Conservation (phyloP, 495 filamentous ascomycete species). For the Podospora pseudopauciseta region DNA sequence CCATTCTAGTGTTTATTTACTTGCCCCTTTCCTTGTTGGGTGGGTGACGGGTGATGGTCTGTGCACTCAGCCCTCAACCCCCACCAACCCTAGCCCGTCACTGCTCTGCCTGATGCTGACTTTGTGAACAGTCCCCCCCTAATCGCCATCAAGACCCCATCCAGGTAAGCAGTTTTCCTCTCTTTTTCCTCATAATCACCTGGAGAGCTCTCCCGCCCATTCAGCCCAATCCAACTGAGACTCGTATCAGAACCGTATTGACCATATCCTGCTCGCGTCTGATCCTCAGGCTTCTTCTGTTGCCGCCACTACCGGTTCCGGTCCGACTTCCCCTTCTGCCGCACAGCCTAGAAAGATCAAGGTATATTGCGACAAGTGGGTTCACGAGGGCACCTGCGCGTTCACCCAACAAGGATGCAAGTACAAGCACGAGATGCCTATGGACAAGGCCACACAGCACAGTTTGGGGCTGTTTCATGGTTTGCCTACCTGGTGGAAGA, state of each 20-base stretch:
- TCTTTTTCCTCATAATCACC: neutral
- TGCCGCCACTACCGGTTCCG: neutral
- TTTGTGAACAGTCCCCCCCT: neutral
- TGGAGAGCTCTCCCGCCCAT: neutral
- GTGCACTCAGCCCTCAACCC: neutral
- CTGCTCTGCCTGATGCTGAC: neutral
- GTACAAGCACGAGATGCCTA: slow-evolving; percentile 85
- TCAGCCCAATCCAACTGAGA: neutral
- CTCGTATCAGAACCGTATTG: neutral
- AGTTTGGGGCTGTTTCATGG: slow-evolving; percentile 59
- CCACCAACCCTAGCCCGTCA: neutral
- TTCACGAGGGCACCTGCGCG: slow-evolving; percentile 76
- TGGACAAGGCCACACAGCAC: slow-evolving; percentile 54
- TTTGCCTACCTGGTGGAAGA: slow-evolving; percentile 51
- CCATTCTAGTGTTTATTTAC: slow-evolving; percentile 3
- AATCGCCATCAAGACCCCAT: neutral
- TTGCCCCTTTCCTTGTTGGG: slow-evolving; percentile 9
- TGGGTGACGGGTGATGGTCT: neutral
- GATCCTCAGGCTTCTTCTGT: neutral
- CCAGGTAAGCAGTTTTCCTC: neutral
- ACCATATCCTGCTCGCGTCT: slow-evolving; percentile 2
- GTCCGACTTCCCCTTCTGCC: slow-evolving; percentile 17
- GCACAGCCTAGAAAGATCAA: slow-evolving; percentile 50
- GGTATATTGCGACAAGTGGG: slow-evolving; percentile 82
- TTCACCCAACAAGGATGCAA: slow-evolving; percentile 81